Evolutionary conservation across 495 filamentous ascomycete species (phyloP).

Genomic region (Penicillium mononematosum): DNA sequence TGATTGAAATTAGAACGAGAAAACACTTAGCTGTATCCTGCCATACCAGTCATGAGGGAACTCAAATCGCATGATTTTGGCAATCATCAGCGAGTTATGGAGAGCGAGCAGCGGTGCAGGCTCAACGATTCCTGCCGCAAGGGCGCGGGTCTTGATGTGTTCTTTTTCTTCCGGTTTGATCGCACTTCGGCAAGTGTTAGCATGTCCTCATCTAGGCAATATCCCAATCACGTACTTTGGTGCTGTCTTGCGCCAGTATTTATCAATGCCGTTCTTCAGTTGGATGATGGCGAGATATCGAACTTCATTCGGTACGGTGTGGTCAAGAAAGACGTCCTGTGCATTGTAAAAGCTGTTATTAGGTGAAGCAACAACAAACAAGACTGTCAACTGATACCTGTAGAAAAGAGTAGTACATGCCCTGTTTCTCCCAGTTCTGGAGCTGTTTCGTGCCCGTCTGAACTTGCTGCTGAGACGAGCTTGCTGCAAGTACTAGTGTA

Average conservation of each 20-base stretch:
- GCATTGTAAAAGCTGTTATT: slow-evolving; percentile 4
- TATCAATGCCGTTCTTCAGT: slow-evolving; percentile 93
- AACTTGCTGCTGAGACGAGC: slow-evolving; percentile 70
- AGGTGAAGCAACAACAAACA: slow-evolving; percentile 3
- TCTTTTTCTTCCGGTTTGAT: slow-evolving; percentile 73
- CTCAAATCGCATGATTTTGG: slow-evolving; percentile 85
- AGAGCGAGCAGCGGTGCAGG: slow-evolving; percentile 68
- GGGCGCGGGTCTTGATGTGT: slow-evolving; percentile 66
- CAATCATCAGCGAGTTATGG: slow-evolving; percentile 82
- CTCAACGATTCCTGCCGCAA: slow-evolving; percentile 73
- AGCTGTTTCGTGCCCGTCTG: slow-evolving; percentile 81
- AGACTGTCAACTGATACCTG: slow-evolving; percentile 51
- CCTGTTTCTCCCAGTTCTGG: slow-evolving; percentile 75
- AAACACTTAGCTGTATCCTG: neutral
- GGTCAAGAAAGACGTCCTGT: slow-evolving; percentile 77
- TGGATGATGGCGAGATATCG: slow-evolving; percentile 91
- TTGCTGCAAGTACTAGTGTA: slow-evolving; percentile 67
- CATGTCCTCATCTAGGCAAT: neutral
- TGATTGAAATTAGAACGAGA: slow-evolving; percentile 21
- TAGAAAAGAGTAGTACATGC: slow-evolving; percentile 72
- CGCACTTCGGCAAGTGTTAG: slow-evolving; percentile 48
- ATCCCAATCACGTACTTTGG: slow-evolving; percentile 47
- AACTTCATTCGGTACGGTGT: slow-evolving; percentile 66
- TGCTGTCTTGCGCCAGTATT: slow-evolving; percentile 80
- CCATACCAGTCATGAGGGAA: slow-evolving; percentile 78